phyloP scores from a whole-genome alignment of 2,329 filamentous ascomycete genomes.

The Aspergillus hortae region DNA sequence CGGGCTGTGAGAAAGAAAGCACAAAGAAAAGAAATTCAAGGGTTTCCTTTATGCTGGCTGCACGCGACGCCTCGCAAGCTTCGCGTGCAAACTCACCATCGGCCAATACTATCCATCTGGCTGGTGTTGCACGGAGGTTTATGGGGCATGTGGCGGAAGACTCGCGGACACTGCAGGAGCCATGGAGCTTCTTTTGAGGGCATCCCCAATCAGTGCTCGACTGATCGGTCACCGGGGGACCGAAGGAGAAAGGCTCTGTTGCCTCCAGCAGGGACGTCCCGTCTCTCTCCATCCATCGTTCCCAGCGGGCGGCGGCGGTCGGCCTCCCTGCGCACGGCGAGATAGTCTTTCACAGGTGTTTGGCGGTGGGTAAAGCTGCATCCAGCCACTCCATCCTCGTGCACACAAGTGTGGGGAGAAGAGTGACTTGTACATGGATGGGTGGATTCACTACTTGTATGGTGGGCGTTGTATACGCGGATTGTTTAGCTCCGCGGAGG shows the following conservation, averaged over 20 bases:
- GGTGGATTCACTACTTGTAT: not conserved
- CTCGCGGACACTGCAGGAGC: not conserved
- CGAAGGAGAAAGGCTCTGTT: slow-evolving; percentile 5
- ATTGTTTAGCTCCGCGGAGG: too few relatives aligned
- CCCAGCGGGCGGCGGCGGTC: too few relatives aligned
- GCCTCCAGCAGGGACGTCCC: not conserved
- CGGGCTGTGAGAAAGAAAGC: too few relatives aligned
- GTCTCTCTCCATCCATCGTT: too few relatives aligned
- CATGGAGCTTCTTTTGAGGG: not conserved
- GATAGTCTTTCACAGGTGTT: not conserved
- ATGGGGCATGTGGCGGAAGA: not conserved
- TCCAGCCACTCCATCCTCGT: not conserved
- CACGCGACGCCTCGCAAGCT: too few relatives aligned
- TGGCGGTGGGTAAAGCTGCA: not conserved
- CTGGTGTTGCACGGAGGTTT: not conserved
- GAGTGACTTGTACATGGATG: not conserved
- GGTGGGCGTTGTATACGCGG: not conserved
- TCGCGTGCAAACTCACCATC: not conserved
- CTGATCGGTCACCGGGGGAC: slow-evolving; percentile 12
- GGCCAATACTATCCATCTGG: not conserved
- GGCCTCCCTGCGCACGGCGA: too few relatives aligned
- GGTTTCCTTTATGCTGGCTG: too few relatives aligned
- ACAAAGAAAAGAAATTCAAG: too few relatives aligned
- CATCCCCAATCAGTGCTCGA: not conserved
- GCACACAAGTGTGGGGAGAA: not conserved